A percentile compares a stretch with the other conserved stretches of the same genome.
Evolutionary conservation across 108 stramenopile species (phyloP).

Genomic region (Seminavis robusta): DNA sequence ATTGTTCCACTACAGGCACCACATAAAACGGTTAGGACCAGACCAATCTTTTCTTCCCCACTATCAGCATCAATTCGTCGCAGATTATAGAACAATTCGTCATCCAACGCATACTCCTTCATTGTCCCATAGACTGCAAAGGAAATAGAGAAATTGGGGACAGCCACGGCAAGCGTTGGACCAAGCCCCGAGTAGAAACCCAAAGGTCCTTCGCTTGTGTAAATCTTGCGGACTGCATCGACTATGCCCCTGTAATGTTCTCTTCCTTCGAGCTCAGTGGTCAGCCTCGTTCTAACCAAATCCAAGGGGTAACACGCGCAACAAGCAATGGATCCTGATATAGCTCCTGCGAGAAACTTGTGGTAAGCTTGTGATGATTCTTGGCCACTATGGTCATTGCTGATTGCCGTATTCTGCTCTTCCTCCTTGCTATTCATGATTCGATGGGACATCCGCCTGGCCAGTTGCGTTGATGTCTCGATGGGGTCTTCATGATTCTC

Average conservation of each 20-base stretch:
- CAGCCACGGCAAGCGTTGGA: slow-evolving; percentile 87
- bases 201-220: slow-evolving; percentile 59
- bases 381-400: no score
- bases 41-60: slow-evolving; percentile 76
- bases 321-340: slow-evolving; percentile 81
- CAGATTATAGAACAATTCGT: slow-evolving; percentile 87
- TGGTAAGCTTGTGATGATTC: slow-evolving; percentile 33
- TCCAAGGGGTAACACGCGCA: slow-evolving; percentile 92
- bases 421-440: slow-evolving; percentile 21
- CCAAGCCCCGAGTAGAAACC: slow-evolving; percentile 89
- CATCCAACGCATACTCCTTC: slow-evolving; percentile 81
- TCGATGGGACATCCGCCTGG: slow-evolving; percentile 26
- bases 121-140: slow-evolving; percentile 88
- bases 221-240: slow-evolving; percentile 85
- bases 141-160: slow-evolving; percentile 90
- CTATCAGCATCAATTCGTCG: slow-evolving; percentile 74
- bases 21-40: slow-evolving; percentile 71
- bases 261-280: slow-evolving; percentile 80
- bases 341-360: slow-evolving; percentile 82
- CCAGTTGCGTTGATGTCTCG: slow-evolving; percentile 22
- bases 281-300: slow-evolving; percentile 86
- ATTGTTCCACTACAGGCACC: slow-evolving; percentile 76
- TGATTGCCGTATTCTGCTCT: no score
- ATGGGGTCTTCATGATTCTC: slow-evolving; percentile 44
- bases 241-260: slow-evolving; percentile 83